Conservation (phyloP, 2,329 filamentous ascomycete genomes). For the Verticillium nonalfalfae region DNA sequence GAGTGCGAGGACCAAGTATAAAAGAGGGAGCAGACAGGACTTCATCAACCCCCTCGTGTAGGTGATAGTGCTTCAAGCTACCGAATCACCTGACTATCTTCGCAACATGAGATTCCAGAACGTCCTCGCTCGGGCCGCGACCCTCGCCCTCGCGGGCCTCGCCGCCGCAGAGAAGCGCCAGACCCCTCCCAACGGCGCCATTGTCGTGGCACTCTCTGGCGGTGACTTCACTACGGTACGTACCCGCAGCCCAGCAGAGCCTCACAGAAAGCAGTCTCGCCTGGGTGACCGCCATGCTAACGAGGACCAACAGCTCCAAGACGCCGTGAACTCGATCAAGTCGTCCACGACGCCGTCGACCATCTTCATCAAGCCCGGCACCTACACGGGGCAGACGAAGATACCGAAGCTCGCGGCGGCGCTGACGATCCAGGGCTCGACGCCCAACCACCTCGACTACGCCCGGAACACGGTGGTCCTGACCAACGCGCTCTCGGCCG, state of each 20-base stretch:
- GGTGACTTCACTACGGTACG: slow-evolving; percentile 8
- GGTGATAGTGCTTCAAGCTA: not conserved
- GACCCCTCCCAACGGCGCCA: slow-evolving; percentile 38
- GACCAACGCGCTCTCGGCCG: slow-evolving; percentile 26
- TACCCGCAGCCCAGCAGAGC: not conserved
- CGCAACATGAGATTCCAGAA: slow-evolving; percentile 2
- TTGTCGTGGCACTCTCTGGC: slow-evolving; percentile 38
- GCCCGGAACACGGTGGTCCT: slow-evolving; percentile 50
- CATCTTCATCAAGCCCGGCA: slow-evolving; percentile 63
- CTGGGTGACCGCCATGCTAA: not conserved
- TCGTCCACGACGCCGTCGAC: slow-evolving; percentile 41
- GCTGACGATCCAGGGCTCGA: slow-evolving; percentile 53
- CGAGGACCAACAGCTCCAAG: slow-evolving; percentile 32
- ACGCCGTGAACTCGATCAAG: slow-evolving; percentile 51
- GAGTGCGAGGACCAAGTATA: not conserved
- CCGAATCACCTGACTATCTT: not conserved
- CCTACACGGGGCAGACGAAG: slow-evolving; percentile 55
- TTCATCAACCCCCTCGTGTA: not conserved
- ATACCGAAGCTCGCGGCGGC: slow-evolving; percentile 39
- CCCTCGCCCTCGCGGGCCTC: not conserved
- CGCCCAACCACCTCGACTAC: slow-evolving; percentile 44
- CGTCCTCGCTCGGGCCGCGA: not conserved
- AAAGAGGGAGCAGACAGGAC: not conserved
- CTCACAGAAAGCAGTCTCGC: no score
- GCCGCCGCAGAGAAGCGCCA: slow-evolving; percentile 24